phyloP scores from a whole-genome alignment of 2,329 filamentous ascomycete genomes.

The Helicocarpus griseus region DNA sequence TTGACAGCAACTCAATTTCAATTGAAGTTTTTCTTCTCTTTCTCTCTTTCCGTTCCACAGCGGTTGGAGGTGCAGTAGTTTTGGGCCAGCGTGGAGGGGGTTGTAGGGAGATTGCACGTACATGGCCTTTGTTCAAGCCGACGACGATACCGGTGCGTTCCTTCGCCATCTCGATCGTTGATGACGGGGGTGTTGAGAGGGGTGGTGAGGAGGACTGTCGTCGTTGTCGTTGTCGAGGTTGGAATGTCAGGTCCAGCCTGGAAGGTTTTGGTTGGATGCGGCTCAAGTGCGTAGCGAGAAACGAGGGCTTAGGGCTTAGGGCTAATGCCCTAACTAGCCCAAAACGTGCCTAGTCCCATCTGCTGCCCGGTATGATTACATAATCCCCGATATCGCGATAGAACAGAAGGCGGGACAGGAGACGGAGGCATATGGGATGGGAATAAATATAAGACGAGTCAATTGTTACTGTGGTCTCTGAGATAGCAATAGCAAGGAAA shows the following conservation, averaged over 20 bases:
- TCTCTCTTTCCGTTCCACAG: not conserved
- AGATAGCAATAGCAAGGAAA: too few species aligned
- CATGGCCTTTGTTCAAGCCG: constrained; percentile 57
- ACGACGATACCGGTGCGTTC: constrained; percentile 46
- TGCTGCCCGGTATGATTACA: too few species aligned
- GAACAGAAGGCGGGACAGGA: too few species aligned
- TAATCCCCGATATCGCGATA: too few species aligned
- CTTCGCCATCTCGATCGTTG: constrained; percentile 40
- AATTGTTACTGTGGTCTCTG: too few species aligned
- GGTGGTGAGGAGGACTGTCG: constrained; percentile 8
- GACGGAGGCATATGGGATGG: too few species aligned
- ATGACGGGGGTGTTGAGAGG: constrained; percentile 17
- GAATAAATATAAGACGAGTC: too few species aligned
- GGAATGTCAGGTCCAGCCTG: constrained; percentile 5
- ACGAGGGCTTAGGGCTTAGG: constrained; percentile 32
- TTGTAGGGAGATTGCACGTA: constrained; percentile 42
- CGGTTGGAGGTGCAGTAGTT: not conserved
- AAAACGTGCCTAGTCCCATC: not conserved
- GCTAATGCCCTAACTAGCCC: constrained; percentile 7
- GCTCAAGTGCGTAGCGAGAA: constrained; percentile 27
- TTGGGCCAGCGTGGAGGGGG: constrained; percentile 8
- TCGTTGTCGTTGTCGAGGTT: constrained; percentile 5
- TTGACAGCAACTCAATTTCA: too few species aligned
- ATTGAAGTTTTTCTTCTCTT: too few species aligned
- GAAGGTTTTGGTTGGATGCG: constrained; percentile 25